Conservation (phyloP, 2,329 filamentous ascomycete species). For the Botryotinia calthae region DNA sequence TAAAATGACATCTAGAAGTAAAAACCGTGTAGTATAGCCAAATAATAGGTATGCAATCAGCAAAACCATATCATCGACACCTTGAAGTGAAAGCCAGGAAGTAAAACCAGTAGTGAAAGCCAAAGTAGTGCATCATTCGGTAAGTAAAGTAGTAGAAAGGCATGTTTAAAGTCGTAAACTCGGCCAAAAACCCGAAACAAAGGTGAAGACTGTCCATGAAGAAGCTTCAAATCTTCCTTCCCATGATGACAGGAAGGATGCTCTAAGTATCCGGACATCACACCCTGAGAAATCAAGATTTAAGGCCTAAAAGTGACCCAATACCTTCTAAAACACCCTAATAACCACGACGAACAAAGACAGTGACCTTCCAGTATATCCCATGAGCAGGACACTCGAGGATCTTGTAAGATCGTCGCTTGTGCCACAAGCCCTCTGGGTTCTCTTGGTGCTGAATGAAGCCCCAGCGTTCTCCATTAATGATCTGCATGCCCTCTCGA, state of each 20-base stretch:
- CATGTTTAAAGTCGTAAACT: slow-evolving; percentile 1
- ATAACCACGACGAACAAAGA: slow-evolving; percentile 18
- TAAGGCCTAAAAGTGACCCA: background rate
- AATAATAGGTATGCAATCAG: background rate
- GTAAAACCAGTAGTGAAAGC: background rate
- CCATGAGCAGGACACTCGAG: slow-evolving; percentile 6
- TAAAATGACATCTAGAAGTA: background rate
- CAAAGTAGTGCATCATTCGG: background rate
- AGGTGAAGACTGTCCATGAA: background rate
- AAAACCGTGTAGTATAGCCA: background rate
- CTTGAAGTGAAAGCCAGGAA: background rate
- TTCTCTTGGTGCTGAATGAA: background rate
- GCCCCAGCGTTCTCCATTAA: slow-evolving; percentile 12
- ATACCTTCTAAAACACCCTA: background rate
- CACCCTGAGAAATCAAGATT: slow-evolving; percentile 10
- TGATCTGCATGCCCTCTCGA: slow-evolving; percentile 12
- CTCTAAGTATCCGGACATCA: background rate
- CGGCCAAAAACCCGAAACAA: background rate
- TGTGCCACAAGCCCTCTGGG: slow-evolving; percentile 14
- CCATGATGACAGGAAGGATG: background rate
- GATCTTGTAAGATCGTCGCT: slow-evolving; percentile 8
- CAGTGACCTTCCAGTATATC: slow-evolving; percentile 16
- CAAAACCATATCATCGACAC: background rate
- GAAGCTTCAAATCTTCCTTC: background rate
- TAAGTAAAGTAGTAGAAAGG: background rate